Evolutionary conservation across 2,329 filamentous ascomycete species (phyloP), one percentile per base, ranked within the genome.

Genomic region (Microascus cirrosus): DNA sequence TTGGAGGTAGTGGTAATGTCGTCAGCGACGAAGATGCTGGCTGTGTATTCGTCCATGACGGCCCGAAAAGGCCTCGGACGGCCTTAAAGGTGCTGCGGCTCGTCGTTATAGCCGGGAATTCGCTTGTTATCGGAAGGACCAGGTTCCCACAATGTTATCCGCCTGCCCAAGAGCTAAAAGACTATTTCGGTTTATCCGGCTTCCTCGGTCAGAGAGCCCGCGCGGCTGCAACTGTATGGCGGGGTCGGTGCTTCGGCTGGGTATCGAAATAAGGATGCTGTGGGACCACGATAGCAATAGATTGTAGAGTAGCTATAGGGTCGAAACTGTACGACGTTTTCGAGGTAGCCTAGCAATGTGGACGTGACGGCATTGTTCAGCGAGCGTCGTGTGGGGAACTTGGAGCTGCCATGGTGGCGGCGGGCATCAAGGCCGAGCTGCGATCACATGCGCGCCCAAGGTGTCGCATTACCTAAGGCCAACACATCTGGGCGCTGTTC

Each of bases 1-100:
- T n/a, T n/a, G 18, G 36, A 42, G 39, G 39, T n/a, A 45, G 39
- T 18, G 51, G 25, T n/a, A 13, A 15, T 25, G 36, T 58, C 51
- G 39, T 58, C 56, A 48, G 54, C 48, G 51, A 58, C 52, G 52
- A 58, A 58, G 20, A 58, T 54, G 56, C 39, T 24, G 12, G 25
- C 45, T 24, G 51, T 48, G 39, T 54, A 58, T 8, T 58, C 56
- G 13, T 58, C 56, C 56, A 58, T 58, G 51, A 36, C 18, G 34
- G 22, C n/a, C 22, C n/a, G n/a, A 3, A 8, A 10, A 8, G 42
- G n/a, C 45, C 5, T 20, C 6, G n/a, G 13, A 11, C 11, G 45
- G 6, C n/a, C 13, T 8, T 12, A 12, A 50, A 50, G 20, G 7
- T 5, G 18, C 8, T 11, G n/a, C 13, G 13, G 20, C 18, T 50